Conservation (phyloP, 345 rosid genomes). For the Corchorus capsularis region DNA sequence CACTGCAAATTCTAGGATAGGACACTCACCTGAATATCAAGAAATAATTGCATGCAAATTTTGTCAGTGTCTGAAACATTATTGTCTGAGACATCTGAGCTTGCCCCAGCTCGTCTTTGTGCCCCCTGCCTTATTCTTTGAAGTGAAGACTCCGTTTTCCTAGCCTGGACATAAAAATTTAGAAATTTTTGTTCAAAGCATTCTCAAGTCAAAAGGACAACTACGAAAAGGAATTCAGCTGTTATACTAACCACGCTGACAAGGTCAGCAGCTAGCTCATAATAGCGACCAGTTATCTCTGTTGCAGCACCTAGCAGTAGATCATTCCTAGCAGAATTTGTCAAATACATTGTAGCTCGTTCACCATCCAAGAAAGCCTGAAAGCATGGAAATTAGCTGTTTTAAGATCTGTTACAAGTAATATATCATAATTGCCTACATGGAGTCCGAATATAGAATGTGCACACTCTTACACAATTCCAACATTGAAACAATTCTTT, state of each 20-base stretch:
- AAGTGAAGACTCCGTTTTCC: slow-evolving; percentile 83
- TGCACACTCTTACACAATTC: background rate
- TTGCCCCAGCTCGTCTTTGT: slow-evolving; percentile 87
- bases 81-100: slow-evolving; percentile 76
- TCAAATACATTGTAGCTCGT: slow-evolving; percentile 64
- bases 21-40: slow-evolving; percentile 84
- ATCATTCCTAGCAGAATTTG: slow-evolving; percentile 53
- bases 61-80: slow-evolving; percentile 86
- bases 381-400: background rate
- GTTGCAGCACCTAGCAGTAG: slow-evolving; percentile 57
- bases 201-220: background rate
- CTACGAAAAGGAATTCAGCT: background rate
- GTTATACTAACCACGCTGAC: slow-evolving; percentile 72
- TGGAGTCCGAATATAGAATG: background rate
- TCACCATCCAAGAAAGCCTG: slow-evolving; percentile 84
- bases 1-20: background rate
- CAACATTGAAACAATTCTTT: background rate
- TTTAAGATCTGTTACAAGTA: background rate
- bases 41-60: slow-evolving; percentile 91
- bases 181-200: slow-evolving; percentile 5
- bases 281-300: slow-evolving; percentile 73
- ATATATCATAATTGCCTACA: background rate
- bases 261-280: slow-evolving; percentile 78
- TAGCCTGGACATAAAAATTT: slow-evolving; percentile 53
- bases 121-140: slow-evolving; percentile 91